phyloP scores from a whole-genome alignment of 1,284 basidiomycete species.

The Irpex lacteus region DNA sequence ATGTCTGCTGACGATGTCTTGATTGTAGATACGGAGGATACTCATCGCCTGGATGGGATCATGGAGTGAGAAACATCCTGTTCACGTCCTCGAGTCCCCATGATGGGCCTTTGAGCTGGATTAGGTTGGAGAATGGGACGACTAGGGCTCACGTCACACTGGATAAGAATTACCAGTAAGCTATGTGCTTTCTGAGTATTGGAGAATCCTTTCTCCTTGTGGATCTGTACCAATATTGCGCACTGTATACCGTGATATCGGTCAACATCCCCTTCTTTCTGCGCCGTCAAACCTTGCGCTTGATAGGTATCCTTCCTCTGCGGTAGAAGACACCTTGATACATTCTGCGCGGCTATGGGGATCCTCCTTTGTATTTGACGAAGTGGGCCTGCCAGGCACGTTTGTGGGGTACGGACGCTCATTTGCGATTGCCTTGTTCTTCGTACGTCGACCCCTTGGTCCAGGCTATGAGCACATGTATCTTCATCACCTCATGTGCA shows the following conservation, averaged over 20 bases:
- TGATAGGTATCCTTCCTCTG: neutral
- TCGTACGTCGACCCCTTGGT: too few species aligned
- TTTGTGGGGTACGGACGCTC: neutral
- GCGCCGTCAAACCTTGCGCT: neutral
- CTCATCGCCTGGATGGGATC: slow-evolving; percentile 49
- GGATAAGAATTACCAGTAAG: slow-evolving; percentile 23
- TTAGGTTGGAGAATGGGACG: slow-evolving; percentile 51
- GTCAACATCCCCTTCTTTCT: neutral
- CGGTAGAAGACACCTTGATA: neutral
- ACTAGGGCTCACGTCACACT: slow-evolving; percentile 28
- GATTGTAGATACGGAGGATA: slow-evolving; percentile 63
- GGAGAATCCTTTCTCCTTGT: too few species aligned
- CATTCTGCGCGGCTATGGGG: too few species aligned
- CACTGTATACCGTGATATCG: neutral
- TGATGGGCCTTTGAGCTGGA: slow-evolving; percentile 55
- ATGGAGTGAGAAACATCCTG: slow-evolving; percentile 61
- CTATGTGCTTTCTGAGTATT: too few species aligned
- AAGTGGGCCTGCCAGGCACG: neutral
- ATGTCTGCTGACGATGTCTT: neutral
- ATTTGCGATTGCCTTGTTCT: neutral
- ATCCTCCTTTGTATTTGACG: neutral
- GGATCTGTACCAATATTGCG: too few species aligned
- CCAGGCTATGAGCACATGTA: too few species aligned
- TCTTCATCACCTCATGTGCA: too few species aligned
- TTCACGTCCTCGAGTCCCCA: slow-evolving; percentile 48